Evolutionary conservation across 495 filamentous ascomycete species (phyloP), one percentile per base, ranked within the genome.

Genomic region (Penicillium ochrochloron): DNA sequence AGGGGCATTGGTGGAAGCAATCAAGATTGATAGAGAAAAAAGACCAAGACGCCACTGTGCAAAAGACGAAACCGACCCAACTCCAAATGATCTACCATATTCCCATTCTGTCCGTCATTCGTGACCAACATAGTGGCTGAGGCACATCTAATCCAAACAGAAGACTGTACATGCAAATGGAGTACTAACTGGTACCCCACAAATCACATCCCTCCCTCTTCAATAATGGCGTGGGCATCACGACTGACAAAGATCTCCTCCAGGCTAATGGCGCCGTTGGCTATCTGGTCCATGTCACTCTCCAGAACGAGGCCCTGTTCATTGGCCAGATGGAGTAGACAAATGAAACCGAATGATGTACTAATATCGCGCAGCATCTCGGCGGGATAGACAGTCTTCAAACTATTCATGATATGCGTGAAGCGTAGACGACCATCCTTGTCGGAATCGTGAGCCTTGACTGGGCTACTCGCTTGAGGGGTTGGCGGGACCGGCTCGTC

Each of bases 301-400:
- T 83, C 76, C 23, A 89, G 73, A 29, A 90, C 82, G 58, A 99
- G 83, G 6, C 96, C 96, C 78, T 97, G 96, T 76, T 99, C 96
- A 77, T 99, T 99, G 55, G 96, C 96, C 69, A 99, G 69, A 79
- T 99, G 96, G 56, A 99, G 82, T 58, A 98, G 75, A 70, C 93
- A 97, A 71, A 99, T 99, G 78, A 99, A 99, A 71, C 96, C 97
- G 74, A 89, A 99, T 55, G 89, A 93, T 1, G 96, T 99, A 41
- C 93, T 97, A 72, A 99, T 99, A 77, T 99, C 96, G 41, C 88
- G 88, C 84, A 99, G 90, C 31, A 84, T 84, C 61, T 90, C 84
- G 69, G 90, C 86, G 15, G 92, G 89, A 71, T 99, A 99, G 1
- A 96, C 93, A 3, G 79, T 75, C 75, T 95, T 90, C 23, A 99